These are phyloP conservation scores for Pleurostoma richardsiae DNA, from an alignment of 2,329 filamentous ascomycete species.

Conservation along the genomic window DNA sequence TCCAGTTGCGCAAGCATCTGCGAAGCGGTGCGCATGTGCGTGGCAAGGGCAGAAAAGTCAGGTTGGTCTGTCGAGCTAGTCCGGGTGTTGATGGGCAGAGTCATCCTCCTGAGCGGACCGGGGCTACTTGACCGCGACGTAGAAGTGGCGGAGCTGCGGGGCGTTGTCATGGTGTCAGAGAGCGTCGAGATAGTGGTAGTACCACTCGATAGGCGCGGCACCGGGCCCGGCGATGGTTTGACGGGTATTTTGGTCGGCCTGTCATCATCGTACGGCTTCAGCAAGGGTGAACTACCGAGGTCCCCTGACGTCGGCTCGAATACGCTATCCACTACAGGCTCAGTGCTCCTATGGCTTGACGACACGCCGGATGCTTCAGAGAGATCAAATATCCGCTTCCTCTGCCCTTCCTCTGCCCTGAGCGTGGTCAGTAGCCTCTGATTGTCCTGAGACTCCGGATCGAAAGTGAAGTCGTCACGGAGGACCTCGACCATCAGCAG, in stretches of 20 bases:
- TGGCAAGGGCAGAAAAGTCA: constrained; percentile 77
- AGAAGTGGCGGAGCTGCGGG: constrained; percentile 64
- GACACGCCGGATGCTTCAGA: constrained; percentile 59
- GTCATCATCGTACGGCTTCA: constrained; percentile 52
- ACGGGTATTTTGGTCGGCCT: constrained; percentile 15
- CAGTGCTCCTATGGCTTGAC: constrained; percentile 31
- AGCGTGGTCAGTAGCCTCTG: constrained; percentile 56
- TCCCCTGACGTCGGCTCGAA: constrained; percentile 80
- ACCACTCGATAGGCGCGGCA: constrained; percentile 56
- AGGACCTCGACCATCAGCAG: constrained; percentile 80
- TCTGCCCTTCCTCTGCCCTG: constrained; percentile 50
- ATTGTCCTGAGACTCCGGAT: constrained; percentile 70
- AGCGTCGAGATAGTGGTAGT: constrained; percentile 55
- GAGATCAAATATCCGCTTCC: constrained; percentile 61
- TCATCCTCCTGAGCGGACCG: constrained; percentile 51
- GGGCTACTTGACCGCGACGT: constrained; percentile 67
- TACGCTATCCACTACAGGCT: constrained; percentile 61
- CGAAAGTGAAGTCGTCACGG: constrained; percentile 77
- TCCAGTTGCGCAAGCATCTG: constrained; percentile 85
- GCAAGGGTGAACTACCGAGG: constrained; percentile 66
- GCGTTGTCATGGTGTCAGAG: constrained; percentile 54
- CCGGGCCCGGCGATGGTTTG: constrained; percentile 23
- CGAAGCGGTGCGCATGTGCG: constrained; percentile 81
- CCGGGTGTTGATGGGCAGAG: constrained; percentile 45
- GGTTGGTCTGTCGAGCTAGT: constrained; percentile 61